phyloP scores from a whole-genome alignment of 2,329 filamentous ascomycete genomes.

The Xylariaceae sp. region DNA sequence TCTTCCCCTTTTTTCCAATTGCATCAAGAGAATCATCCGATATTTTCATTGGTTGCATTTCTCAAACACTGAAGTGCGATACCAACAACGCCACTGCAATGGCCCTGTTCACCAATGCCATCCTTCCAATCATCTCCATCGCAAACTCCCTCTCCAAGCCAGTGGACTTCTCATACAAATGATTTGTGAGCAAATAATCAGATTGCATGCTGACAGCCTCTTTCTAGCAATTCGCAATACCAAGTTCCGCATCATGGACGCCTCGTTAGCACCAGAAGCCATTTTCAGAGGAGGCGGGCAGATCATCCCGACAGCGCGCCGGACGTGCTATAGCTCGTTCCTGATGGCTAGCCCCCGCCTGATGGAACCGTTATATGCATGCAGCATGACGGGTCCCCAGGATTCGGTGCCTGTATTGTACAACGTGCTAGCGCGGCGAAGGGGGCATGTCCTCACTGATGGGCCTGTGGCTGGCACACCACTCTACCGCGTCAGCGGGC shows the following conservation, averaged over 20 bases:
- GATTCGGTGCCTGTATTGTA: slow-evolving; percentile 86
- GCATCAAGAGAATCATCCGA: too few species aligned
- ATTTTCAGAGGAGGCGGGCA: slow-evolving; percentile 95
- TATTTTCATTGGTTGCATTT: too few species aligned
- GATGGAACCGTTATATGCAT: slow-evolving; percentile 94
- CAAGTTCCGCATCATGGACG: slow-evolving; percentile 94
- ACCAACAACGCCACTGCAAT: too few species aligned
- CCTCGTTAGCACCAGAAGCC: slow-evolving; percentile 79
- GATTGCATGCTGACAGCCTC: neutral
- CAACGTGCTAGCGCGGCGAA: slow-evolving; percentile 80
- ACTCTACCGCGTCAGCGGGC: slow-evolving; percentile 82
- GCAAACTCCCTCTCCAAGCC: too few species aligned
- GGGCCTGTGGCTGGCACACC: slow-evolving; percentile 91
- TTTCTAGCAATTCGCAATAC: slow-evolving; percentile 84
- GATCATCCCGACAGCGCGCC: slow-evolving; percentile 90
- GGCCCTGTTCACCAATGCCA: too few species aligned
- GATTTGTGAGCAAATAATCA: too few species aligned
- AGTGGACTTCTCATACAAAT: too few species aligned
- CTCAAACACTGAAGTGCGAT: too few species aligned
- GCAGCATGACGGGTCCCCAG: slow-evolving; percentile 87
- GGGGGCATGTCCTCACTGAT: slow-evolving; percentile 92
- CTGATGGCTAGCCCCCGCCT: slow-evolving; percentile 93
- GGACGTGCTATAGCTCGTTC: slow-evolving; percentile 93
- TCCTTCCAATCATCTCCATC: too few species aligned
- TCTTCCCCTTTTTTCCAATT: too few species aligned